These are phyloP conservation scores for Scedosporium boydii DNA, from an alignment of 2,329 filamentous ascomycete genomes.

Conservation along the genomic window DNA sequence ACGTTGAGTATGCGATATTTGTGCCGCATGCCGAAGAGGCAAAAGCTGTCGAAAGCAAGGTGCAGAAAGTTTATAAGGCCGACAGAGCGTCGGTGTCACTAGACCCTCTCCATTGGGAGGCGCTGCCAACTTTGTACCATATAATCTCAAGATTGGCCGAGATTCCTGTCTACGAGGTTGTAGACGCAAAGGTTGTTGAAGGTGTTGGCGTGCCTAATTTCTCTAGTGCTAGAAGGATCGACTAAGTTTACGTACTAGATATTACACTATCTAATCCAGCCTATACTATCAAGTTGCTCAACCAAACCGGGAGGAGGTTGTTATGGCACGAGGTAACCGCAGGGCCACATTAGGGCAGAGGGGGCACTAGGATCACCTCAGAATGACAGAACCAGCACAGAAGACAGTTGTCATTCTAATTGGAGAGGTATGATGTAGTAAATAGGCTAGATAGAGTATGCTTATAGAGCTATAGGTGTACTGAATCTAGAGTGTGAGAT, in stretches of 20 bases:
- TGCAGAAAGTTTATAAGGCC: slow-evolving; percentile 25
- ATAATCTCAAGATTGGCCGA: slow-evolving; percentile 40
- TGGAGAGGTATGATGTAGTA: too few species aligned
- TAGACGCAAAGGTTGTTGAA: slow-evolving; percentile 45
- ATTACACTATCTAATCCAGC: too few species aligned
- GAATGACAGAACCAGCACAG: too few species aligned
- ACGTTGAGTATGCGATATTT: slow-evolving; percentile 40
- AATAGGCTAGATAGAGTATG: too few species aligned
- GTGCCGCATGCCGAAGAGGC: slow-evolving; percentile 24
- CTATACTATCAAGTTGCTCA: too few species aligned
- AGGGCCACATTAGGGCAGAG: too few species aligned
- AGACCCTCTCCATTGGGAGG: slow-evolving; percentile 39
- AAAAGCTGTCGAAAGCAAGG: slow-evolving; percentile 18
- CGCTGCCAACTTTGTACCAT: slow-evolving; percentile 51
- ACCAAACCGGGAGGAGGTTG: too few species aligned
- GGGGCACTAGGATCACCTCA: too few species aligned
- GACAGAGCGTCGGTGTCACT: slow-evolving; percentile 35
- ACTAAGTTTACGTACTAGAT: slow-evolving; percentile 10
- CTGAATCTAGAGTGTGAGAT: too few species aligned
- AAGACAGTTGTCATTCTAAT: too few species aligned
- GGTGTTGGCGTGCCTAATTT: slow-evolving; percentile 43
- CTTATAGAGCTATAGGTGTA: too few species aligned
- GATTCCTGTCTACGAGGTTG: slow-evolving; percentile 46
- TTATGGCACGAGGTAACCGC: too few species aligned
- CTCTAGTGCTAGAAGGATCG: slow-evolving; percentile 21